phyloP scores from a whole-genome alignment of 345 rosid genomes.

The Eucalyptus paniculata region DNA sequence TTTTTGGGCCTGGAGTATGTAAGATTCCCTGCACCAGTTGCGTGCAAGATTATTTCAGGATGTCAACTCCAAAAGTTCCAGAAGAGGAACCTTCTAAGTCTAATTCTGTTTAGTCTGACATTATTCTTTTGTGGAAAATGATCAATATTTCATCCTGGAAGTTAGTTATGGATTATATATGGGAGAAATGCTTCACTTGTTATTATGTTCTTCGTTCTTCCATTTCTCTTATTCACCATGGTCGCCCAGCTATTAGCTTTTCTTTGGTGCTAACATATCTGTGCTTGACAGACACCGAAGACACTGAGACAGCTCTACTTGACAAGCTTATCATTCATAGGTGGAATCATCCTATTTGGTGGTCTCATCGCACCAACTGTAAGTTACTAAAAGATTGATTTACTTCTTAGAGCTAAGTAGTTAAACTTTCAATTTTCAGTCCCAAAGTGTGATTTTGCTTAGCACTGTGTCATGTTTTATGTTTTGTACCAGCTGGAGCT shows the following conservation, averaged over 20 bases:
- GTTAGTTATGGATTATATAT: background rate
- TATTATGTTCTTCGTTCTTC: background rate
- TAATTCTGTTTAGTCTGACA: background rate
- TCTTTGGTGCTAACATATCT: background rate
- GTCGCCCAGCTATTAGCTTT: background rate
- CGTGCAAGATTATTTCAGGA: background rate
- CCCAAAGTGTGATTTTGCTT: background rate
- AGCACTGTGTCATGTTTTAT: background rate
- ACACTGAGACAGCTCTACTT: conserved; percentile 75
- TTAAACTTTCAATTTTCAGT: background rate
- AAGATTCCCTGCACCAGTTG: background rate
- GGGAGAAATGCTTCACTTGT: background rate
- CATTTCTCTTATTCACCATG: background rate
- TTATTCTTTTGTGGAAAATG: background rate
- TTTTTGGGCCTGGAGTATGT: background rate
- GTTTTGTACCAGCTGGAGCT: conserved; percentile 63
- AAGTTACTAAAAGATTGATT: conserved; percentile 1
- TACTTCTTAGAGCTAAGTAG: background rate
- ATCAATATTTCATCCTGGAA: background rate
- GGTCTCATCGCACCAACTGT: conserved; percentile 92
- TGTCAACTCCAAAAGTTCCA: background rate
- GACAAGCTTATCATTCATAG: conserved; percentile 59
- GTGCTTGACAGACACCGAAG: conserved; percentile 48
- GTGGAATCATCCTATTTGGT: conserved; percentile 76
- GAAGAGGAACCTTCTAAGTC: background rate